Conservation (phyloP, 345 rosid species). For the Balakata baccata region DNA sequence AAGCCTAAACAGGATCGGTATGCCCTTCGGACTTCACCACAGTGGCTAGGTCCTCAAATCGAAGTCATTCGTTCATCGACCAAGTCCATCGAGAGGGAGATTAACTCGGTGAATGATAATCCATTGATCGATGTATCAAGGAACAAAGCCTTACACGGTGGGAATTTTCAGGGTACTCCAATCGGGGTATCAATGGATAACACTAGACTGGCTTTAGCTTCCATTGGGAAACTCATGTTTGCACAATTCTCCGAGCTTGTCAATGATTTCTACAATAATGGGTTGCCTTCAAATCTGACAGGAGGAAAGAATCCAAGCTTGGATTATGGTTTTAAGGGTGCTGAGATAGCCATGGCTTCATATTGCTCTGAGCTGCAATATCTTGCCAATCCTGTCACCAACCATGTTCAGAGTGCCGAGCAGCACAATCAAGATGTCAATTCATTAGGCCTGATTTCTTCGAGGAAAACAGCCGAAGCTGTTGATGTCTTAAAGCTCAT, state of each 20-base stretch:
- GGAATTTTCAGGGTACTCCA: conserved; percentile 12
- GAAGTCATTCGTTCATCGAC: conserved; percentile 8
- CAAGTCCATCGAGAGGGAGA: conserved; percentile 5
- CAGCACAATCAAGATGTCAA: conserved; percentile 9
- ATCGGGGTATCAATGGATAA: conserved; percentile 15
- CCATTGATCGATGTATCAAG: conserved; percentile 4
- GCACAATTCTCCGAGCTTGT: conserved; percentile 8
- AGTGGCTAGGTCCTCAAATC: conserved; percentile 6
- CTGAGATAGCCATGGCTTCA: conserved; percentile 7
- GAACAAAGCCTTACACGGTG: conserved; percentile 7
- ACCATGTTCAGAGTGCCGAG: conserved; percentile 8
- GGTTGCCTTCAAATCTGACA: conserved; percentile 11
- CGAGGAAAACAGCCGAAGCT: conserved; percentile 5
- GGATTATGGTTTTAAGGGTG: conserved; percentile 10
- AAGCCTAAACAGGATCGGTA: conserved; percentile 10
- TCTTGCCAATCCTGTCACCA: conserved; percentile 2
- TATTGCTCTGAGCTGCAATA: conserved; percentile 11
- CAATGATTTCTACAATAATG: conserved; percentile 8
- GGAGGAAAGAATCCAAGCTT: conserved; percentile 10
- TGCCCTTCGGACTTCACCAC: conserved; percentile 11
- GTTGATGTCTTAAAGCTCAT: background rate
- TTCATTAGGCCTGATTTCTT: conserved; percentile 6
- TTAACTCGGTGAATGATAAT: conserved; percentile 8
- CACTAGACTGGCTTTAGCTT: background rate
- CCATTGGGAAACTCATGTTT: conserved; percentile 11